Evolutionary conservation across 2,329 filamentous ascomycete genomes (phyloP).

Genomic region (Trichoderma lentiforme): DNA sequence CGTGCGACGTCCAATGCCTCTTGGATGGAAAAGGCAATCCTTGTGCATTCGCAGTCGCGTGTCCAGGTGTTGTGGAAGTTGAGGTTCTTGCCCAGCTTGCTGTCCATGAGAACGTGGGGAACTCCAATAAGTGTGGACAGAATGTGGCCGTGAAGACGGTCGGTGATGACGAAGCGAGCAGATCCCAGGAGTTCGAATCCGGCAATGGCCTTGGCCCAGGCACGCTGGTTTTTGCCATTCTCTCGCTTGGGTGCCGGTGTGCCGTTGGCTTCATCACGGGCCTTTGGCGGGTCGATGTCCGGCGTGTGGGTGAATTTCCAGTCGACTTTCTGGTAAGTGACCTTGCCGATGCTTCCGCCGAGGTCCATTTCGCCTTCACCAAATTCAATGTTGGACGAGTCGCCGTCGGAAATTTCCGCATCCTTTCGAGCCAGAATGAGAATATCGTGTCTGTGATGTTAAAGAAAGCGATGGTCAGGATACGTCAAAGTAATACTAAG

Average conservation of each 20-base stretch:
- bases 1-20: conserved; percentile 4
- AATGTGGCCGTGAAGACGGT: conserved; percentile 9
- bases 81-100: conserved; percentile 12
- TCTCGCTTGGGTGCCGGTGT: conserved; percentile 4
- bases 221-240: conserved; percentile 10
- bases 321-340: conserved; percentile 11
- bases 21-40: neutral
- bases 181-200: conserved; percentile 12
- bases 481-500: neutral
- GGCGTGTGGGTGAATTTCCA: conserved; percentile 14
- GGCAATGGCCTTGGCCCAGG: conserved; percentile 10
- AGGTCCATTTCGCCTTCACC: conserved; percentile 9
- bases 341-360: conserved; percentile 3
- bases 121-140: conserved; percentile 7
- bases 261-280: neutral
- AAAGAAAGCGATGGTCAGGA: neutral
- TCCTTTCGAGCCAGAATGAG: conserved; percentile 10
- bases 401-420: conserved; percentile 6
- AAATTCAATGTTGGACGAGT: neutral
- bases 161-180: conserved; percentile 8
- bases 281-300: conserved; percentile 8
- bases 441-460: neutral
- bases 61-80: conserved; percentile 14
- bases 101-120: conserved; percentile 11
- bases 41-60: conserved; percentile 8